Conservation (phyloP, 1,284 basidiomycete species). For the Heterobasidion irregulare region DNA sequence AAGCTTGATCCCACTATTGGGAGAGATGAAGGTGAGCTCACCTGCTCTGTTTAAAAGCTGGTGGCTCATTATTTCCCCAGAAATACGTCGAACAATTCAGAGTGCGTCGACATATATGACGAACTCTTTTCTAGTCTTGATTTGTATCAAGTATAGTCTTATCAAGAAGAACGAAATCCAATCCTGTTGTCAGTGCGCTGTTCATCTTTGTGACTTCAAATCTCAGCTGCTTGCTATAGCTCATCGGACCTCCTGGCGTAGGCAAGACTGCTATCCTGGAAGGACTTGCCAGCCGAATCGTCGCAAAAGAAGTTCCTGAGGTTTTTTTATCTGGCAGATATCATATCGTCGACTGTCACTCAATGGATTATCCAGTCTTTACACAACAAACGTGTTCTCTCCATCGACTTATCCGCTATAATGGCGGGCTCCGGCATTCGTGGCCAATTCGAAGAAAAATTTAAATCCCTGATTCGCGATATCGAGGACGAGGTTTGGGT, state of each 20-base stretch:
- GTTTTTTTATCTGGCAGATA: slow-evolving; percentile 27
- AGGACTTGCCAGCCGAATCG: slow-evolving; percentile 83
- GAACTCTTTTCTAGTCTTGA: neutral
- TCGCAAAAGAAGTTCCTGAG: slow-evolving; percentile 89
- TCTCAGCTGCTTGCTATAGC: slow-evolving; percentile 26
- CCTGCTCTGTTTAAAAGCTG: neutral
- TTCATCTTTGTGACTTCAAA: neutral
- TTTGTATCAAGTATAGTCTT: slow-evolving; percentile 38
- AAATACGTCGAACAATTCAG: slow-evolving; percentile 87
- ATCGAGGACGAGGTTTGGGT: slow-evolving; percentile 71
- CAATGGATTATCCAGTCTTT: slow-evolving; percentile 50
- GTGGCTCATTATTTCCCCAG: slow-evolving; percentile 26
- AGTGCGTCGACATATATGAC: slow-evolving; percentile 36
- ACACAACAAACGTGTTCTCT: slow-evolving; percentile 75
- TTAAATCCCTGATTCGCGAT: slow-evolving; percentile 80
- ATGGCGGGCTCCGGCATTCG: slow-evolving; percentile 85
- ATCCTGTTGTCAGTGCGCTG: slow-evolving; percentile 61
- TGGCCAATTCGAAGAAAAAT: slow-evolving; percentile 89
- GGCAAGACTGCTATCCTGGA: slow-evolving; percentile 93
- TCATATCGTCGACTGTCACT: neutral
- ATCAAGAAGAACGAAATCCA: slow-evolving; percentile 78
- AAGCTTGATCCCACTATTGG: slow-evolving; percentile 90
- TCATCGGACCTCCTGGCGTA: slow-evolving; percentile 77
- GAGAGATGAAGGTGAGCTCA: slow-evolving; percentile 62
- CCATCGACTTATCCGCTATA: slow-evolving; percentile 74